Conservation (phyloP, 1,284 basidiomycete genomes). For the Leccinum solheimii region DNA sequence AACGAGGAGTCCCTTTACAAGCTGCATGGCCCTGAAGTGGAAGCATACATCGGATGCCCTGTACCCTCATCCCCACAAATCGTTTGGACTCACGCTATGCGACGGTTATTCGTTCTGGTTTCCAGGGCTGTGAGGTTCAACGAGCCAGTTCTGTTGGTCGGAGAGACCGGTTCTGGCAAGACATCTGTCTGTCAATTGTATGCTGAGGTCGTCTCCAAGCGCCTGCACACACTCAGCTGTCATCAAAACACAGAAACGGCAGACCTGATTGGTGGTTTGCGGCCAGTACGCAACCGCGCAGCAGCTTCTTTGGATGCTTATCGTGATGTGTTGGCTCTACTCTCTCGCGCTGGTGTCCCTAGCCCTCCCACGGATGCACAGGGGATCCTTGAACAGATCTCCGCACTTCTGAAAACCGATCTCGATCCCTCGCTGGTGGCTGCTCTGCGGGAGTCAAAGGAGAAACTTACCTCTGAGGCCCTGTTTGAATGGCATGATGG, state of each 20-base stretch:
- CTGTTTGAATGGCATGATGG: constrained; percentile 98
- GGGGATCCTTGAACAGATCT: constrained; percentile 42
- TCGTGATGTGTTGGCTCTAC: constrained; percentile 42
- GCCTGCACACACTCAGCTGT: constrained; percentile 84
- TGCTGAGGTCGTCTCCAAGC: constrained; percentile 65
- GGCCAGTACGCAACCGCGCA: constrained; percentile 86
- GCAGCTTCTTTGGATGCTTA: constrained; percentile 47
- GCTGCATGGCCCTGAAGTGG: constrained; percentile 52
- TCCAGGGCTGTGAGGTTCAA: constrained; percentile 84
- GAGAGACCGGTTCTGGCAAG: constrained; percentile 97
- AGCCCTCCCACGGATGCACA: constrained; percentile 35
- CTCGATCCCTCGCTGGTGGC: constrained; percentile 34
- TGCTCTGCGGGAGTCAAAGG: constrained; percentile 44
- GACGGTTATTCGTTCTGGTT: constrained; percentile 84
- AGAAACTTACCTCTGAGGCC: constrained; percentile 55
- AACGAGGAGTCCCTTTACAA: constrained; percentile 72
- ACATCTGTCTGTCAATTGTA: constrained; percentile 95
- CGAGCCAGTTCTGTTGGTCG: constrained; percentile 96
- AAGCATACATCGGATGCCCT: constrained; percentile 55
- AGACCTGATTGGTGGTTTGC: constrained; percentile 92
- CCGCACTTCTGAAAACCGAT: constrained; percentile 28
- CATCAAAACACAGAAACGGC: constrained; percentile 99
- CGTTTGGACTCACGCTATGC: constrained; percentile 94
- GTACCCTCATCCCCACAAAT: constrained; percentile 54
- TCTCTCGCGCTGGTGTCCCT: constrained; percentile 44